Evolutionary conservation across 441 rosid genomes (phyloP), one percentile per base, ranked within the genome.

Genomic region (Erodium texanum): DNA sequence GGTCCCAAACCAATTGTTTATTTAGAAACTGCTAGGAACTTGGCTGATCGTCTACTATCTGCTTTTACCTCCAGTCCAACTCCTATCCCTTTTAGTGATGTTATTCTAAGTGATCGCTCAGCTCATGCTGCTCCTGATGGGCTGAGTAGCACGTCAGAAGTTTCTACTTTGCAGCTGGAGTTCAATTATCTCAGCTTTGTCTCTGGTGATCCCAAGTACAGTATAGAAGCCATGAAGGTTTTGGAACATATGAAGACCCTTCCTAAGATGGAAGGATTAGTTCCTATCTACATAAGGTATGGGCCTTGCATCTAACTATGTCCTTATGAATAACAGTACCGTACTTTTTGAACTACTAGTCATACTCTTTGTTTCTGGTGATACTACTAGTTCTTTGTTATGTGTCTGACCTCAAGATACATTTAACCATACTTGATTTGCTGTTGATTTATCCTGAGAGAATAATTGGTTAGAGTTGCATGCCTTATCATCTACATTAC

Each of bases 251-350:
- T 94, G 67, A 88, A 85, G 72, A 80, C 83, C 67, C 97, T 94
- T 63, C 92, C 90, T 4, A 94, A 94, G 82, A 85, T 83, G 14
- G 89, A 94, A 71, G 96, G 97, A 61, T 83, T 94, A 69, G 97
- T 91, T 85, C 97, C 97, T 67, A 91, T 94, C 70, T 94, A 88
- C 78, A 88, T 94, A 76, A 93, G 95, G 99, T 93, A 70, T 66
- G 71, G 66, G 9, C 74, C 68, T 74, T 64, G 27, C 27, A 16
- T 70, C 22, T 27, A 32, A 61, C 19, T 1, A 5, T 27, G 45
- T 72, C 69, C 29, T 63, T 10, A 59, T 61, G 48, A 16, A 52
- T 38, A 66, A 68, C 19, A 24, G 24, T 66, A 58, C 27, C 62
- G 22, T 8, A 58, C 15, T 58, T 58, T 20, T 22, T 58, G 62